Percentiles rank a stretch among this genome's conserved stretches.
These are phyloP conservation scores for Aphanomyces euteiches DNA, from an alignment of 352 stramenopile species.

Conservation along the genomic window DNA sequence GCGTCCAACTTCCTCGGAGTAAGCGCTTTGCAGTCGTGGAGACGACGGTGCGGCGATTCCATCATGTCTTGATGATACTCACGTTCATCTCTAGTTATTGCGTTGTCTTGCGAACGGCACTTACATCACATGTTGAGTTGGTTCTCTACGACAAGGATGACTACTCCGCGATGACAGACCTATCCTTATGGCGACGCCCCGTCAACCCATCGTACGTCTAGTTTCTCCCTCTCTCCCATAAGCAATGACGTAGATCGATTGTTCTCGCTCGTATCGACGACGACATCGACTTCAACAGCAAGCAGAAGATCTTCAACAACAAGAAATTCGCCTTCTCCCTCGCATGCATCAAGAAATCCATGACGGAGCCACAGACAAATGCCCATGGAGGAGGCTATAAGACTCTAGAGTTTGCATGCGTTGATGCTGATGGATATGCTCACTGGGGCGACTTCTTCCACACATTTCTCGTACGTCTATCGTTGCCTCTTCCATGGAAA, in stretches of 20 bases:
- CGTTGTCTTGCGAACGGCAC: constrained; percentile 59
- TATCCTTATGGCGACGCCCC: neutral
- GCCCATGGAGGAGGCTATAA: neutral
- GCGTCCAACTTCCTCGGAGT: constrained; percentile 69
- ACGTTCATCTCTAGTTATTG: constrained; percentile 50
- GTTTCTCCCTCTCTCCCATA: neutral
- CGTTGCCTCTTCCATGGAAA: too few relatives aligned
- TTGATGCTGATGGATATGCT: constrained; percentile 15
- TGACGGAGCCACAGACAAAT: neutral
- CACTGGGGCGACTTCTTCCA: constrained; percentile 20
- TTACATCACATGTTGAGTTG: constrained; percentile 64
- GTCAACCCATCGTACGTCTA: neutral
- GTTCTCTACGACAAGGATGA: constrained; percentile 42
- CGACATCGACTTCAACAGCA: constrained; percentile 18
- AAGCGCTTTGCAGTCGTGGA: constrained; percentile 77
- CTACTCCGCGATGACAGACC: neutral
- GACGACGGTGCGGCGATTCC: constrained; percentile 46
- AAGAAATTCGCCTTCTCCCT: constrained; percentile 29
- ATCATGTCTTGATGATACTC: neutral
- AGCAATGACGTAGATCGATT: constrained; percentile 16
- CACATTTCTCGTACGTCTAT: neutral
- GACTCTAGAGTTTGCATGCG: constrained; percentile 20
- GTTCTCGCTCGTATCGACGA: constrained; percentile 20
- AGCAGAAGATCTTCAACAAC: constrained; percentile 32
- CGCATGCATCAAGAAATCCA: constrained; percentile 9